phyloP scores from a whole-genome alignment of 768 basidiomycete genomes.

The Tricholoma matsutake region DNA sequence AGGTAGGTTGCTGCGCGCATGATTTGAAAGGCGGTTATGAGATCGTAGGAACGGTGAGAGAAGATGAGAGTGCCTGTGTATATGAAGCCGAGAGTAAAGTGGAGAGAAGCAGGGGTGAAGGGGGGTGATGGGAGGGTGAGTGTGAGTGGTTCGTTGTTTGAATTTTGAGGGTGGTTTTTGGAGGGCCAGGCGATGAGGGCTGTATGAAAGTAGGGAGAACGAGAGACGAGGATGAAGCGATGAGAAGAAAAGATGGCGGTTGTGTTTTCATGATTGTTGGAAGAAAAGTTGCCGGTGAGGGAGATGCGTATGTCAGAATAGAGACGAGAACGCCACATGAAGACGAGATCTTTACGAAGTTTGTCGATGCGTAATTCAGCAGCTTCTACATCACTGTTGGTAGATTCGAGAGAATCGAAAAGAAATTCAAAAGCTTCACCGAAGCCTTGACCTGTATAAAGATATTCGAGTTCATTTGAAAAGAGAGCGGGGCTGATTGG shows the following conservation, averaged over 20 bases:
- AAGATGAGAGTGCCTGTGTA: constrained; percentile 95
- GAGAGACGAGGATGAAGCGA: constrained; percentile 87
- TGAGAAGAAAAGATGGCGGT: constrained; percentile 90
- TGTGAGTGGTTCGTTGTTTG: constrained; percentile 45
- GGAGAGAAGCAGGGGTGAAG: constrained; percentile 90
- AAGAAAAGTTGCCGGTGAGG: constrained; percentile 66
- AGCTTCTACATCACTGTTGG: constrained; percentile 43
- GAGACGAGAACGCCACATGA: constrained; percentile 94
- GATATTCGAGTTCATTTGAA: constrained; percentile 86
- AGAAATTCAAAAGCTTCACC: constrained; percentile 87
- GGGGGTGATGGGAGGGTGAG: constrained; percentile 85
- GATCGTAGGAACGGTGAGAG: constrained; percentile 89
- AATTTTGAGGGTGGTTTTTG: constrained; percentile 16
- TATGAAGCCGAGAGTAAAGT: constrained; percentile 92
- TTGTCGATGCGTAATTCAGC: constrained; percentile 69
- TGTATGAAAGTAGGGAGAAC: constrained; percentile 83
- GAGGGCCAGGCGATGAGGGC: constrained; percentile 67
- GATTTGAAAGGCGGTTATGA: constrained; percentile 88
- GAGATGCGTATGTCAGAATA: constrained; percentile 90
- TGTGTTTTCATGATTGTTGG: constrained; percentile 59
- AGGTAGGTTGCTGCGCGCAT: constrained; percentile 83
- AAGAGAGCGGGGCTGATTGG: constrained; percentile 79
- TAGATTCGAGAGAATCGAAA: constrained; percentile 63
- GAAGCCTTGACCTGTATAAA: constrained; percentile 90
- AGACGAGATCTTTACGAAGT: constrained; percentile 89